Evolutionary conservation across 805 yeast genomes (phyloP), one percentile per base, ranked within the genome.

Genomic region (Limtongozyma cylindracea): DNA sequence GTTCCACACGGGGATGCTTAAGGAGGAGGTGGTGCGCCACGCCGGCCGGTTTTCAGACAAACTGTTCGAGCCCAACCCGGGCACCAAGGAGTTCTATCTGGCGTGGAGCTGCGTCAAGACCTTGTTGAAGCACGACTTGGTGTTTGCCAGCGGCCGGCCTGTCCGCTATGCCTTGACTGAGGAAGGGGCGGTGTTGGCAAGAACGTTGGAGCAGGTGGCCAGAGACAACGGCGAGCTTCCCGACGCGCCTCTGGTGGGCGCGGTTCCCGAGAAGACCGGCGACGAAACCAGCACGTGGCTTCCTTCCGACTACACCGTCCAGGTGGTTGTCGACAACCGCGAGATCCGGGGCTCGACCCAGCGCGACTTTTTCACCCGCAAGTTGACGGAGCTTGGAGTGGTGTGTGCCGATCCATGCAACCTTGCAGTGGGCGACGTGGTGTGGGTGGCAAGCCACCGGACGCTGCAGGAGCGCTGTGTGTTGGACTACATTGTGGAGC

Each of bases 361-460:
- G 19, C 52, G 94, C 9, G 70, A 63, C 24, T 78, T 61, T 38
- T 80, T 88, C 35, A 43, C 52, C 2, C 53, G 49, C 2, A 59
- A 68, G 19, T 46, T 84, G 10, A 37, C 34, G 1, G 41, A 49
- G 11, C 36, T 49, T 7, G 68, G 66, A 0, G 48, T 72, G 1
- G 39, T 45, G 3, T 49, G 61, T 22, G n/a, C n/a, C 15, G 68
- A 61, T 11, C 59, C 56, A 1, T 41, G 61, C 21, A 49, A 74
- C 1, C 48, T 88, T 14, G 47, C 88, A 0, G 61, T 82, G 3
- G 96, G 98, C 5, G 99, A 88, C 46, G 70, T 71, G 1, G 29
- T 72, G 7, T 88, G 96, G 98, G 53, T 80, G 3, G 98, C 94
- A 0, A 56, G 57, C 25, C 59, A 78, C 34, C 58, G 48, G 23